Evolutionary conservation across 352 stramenopile species (phyloP).

Genomic region (Halophytophthora batemanensis): DNA sequence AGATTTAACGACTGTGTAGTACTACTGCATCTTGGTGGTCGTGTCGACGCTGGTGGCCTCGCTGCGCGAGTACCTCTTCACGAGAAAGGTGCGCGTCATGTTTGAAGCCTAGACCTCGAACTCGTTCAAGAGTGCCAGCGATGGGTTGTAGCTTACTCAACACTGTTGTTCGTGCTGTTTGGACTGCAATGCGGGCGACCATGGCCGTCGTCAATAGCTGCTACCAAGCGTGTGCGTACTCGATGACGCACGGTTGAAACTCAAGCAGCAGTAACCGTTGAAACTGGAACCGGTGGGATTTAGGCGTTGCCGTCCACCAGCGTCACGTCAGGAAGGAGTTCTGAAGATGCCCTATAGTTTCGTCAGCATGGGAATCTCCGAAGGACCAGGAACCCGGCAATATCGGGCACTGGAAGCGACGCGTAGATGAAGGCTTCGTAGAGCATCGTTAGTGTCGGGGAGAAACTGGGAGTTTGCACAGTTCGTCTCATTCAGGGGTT

Average conservation of each 20-base stretch:
- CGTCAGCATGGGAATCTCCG: slow-evolving; percentile 70
- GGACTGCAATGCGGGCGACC: no score
- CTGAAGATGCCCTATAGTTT: slow-evolving; percentile 73
- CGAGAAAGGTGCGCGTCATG: slow-evolving; percentile 25
- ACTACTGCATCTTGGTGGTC: slow-evolving; percentile 44
- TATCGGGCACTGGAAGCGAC: slow-evolving; percentile 75
- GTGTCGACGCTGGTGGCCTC: slow-evolving; percentile 26
- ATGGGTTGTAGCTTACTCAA: background rate
- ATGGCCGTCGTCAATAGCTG: slow-evolving; percentile 12
- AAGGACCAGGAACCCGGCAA: slow-evolving; percentile 79
- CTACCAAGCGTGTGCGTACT: slow-evolving; percentile 31
- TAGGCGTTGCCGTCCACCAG: slow-evolving; percentile 94
- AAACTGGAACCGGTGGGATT: background rate
- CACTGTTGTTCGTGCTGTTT: background rate
- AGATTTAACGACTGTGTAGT: slow-evolving; percentile 13
- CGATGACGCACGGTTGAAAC: slow-evolving; percentile 19
- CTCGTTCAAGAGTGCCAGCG: background rate
- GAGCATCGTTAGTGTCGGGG: slow-evolving; percentile 51
- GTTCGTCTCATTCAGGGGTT: no score
- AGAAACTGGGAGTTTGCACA: no score
- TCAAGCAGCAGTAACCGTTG: slow-evolving; percentile 11
- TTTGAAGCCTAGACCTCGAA: background rate
- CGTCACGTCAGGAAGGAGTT: slow-evolving; percentile 79
- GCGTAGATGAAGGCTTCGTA: slow-evolving; percentile 87
- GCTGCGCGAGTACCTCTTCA: slow-evolving; percentile 41